These are phyloP conservation scores for Paxillus ammoniavirescens DNA, from an alignment of 768 basidiomycete species.

Conservation along the genomic window DNA sequence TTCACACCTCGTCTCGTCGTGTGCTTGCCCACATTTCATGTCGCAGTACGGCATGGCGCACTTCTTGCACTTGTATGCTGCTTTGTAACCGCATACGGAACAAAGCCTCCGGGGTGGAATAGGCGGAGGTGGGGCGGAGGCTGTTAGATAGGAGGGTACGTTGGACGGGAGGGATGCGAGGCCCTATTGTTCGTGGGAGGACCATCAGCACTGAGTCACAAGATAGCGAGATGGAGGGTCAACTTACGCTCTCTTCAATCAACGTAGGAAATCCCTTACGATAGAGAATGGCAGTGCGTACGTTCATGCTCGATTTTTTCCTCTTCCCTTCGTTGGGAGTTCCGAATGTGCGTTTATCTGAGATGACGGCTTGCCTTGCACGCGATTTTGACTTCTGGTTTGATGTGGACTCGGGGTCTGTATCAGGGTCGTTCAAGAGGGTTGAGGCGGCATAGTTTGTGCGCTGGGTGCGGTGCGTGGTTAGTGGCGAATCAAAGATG, in stretches of 20 bases:
- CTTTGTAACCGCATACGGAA: slow-evolving; percentile 87
- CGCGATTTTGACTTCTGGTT: slow-evolving; percentile 51
- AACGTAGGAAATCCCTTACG: slow-evolving; percentile 74
- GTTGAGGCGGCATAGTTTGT: slow-evolving; percentile 69
- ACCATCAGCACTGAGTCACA: slow-evolving; percentile 1
- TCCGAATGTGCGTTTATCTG: slow-evolving; percentile 63
- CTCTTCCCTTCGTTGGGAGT: slow-evolving; percentile 36
- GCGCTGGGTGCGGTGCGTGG: slow-evolving; percentile 42
- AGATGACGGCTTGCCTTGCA: slow-evolving; percentile 68
- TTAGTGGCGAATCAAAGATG: neutral
- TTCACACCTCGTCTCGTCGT: slow-evolving; percentile 82
- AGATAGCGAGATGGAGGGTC: neutral
- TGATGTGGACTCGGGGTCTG: slow-evolving; percentile 22
- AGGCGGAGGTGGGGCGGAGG: slow-evolving; percentile 52
- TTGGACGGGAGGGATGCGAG: slow-evolving; percentile 51
- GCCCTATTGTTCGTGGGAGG: slow-evolving; percentile 39
- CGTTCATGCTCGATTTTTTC: slow-evolving; percentile 81
- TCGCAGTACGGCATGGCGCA: slow-evolving; percentile 81
- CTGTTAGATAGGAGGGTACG: slow-evolving; percentile 71
- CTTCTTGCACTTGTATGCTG: slow-evolving; percentile 71
- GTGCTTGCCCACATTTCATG: slow-evolving; percentile 66
- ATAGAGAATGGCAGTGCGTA: slow-evolving; percentile 78
- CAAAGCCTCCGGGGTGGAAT: slow-evolving; percentile 74
- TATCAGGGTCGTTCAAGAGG: slow-evolving; percentile 31
- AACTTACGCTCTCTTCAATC: slow-evolving; percentile 77